phyloP scores from a whole-genome alignment of 2,329 filamentous ascomycete species.

The Aspergillus quadricinctus region DNA sequence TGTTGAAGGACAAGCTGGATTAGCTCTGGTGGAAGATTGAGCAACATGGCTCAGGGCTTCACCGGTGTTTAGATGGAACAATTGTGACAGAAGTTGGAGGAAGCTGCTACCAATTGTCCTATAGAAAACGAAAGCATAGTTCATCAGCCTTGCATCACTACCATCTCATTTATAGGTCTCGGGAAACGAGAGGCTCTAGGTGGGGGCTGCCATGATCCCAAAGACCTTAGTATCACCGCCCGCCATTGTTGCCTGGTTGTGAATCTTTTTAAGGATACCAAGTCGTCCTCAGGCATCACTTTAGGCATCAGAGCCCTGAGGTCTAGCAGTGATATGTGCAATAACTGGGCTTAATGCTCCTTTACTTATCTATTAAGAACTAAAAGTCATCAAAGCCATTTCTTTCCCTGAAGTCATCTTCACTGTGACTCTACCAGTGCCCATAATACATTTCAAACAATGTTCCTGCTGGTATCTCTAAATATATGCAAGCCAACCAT shows the following conservation, averaged over 20 bases:
- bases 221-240: neutral
- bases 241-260: neutral
- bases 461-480: neutral
- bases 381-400: neutral
- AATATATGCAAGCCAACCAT: neutral
- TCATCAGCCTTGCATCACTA: neutral
- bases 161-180: neutral
- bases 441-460: neutral
- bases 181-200: neutral
- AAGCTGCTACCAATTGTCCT: neutral
- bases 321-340: neutral
- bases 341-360: neutral
- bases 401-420: neutral
- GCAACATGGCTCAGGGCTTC: constrained; percentile 21
- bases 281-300: neutral
- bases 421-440: neutral
- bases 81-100: neutral
- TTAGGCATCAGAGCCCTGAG: neutral
- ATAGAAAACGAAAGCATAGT: neutral
- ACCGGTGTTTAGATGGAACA: constrained; percentile 2
- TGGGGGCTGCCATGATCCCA: neutral
- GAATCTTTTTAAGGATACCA: neutral
- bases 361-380: neutral
- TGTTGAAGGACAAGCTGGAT: constrained; percentile 35
- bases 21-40: constrained; percentile 37